Evolutionary conservation across 169 alveolate species (phyloP).

Genomic region (Pseudocohnilembus persalinus): DNA sequence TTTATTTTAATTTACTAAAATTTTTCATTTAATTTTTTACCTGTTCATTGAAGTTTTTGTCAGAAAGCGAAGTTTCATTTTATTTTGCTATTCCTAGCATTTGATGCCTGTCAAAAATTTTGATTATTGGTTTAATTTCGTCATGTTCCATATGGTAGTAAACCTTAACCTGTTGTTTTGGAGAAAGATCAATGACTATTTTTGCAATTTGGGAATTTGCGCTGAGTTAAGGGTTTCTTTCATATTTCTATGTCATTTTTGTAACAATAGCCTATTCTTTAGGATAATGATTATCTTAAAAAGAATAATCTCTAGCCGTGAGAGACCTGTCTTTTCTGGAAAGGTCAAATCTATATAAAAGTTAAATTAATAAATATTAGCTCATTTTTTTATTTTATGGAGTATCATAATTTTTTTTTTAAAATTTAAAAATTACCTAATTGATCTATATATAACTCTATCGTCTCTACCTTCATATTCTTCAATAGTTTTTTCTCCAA

Average conservation of each 20-base stretch:
- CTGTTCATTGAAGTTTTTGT: conserved; percentile 64
- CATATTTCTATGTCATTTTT: conserved; percentile 70
- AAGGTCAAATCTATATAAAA: conserved; percentile 40
- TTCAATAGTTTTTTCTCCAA: conserved; percentile 76
- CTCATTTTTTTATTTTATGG: not conserved
- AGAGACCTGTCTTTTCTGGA: conserved; percentile 10
- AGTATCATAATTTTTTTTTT: not conserved
- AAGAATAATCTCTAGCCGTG: conserved; percentile 34
- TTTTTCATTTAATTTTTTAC: not conserved
- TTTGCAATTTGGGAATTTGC: conserved; percentile 60
- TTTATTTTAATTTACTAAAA: no score
- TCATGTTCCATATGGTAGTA: conserved; percentile 62
- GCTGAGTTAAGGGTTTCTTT: conserved; percentile 52
- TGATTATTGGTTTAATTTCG: conserved; percentile 54
- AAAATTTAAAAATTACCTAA: conserved; percentile 22
- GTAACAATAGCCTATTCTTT: conserved; percentile 51
- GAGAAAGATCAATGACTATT: conserved; percentile 64
- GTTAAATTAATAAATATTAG: conserved; percentile 11
- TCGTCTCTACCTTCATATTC: conserved; percentile 74
- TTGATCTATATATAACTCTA: conserved; percentile 62
- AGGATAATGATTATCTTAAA: conserved; percentile 45
- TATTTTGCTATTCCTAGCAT: conserved; percentile 60
- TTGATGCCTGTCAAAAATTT: conserved; percentile 51
- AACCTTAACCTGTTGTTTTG: conserved; percentile 39
- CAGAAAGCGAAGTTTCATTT: conserved; percentile 55